Evolutionary conservation across 495 filamentous ascomycete genomes (phyloP), one percentile per base, ranked within the genome.

Genomic region (Tirmania nivea): DNA sequence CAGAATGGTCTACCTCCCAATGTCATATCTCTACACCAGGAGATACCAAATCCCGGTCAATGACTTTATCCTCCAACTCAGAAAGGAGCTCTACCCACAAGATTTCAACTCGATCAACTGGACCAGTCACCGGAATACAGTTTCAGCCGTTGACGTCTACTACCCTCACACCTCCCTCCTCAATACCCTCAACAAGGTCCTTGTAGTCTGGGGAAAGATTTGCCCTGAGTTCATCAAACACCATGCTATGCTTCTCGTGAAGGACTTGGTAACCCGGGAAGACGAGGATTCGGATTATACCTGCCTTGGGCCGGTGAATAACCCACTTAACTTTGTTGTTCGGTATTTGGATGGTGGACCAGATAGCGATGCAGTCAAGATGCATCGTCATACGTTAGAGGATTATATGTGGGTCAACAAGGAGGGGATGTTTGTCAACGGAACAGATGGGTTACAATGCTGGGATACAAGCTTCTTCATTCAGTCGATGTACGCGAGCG

Each of bases 381-480:
- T 80, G 20, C 92, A 95, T 63, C 71, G 78, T 8, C 84, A 96
- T 57, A 76, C 85, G 14, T 65, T 90, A 20, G 69, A 83, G 39
- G 92, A 97, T 58, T 90, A 82, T 56, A 70, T 96, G 56, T 97
- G 92, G 92, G 70, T 96, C 54, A 94, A 89, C 42, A 56, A 75
- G 42, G 90, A 95, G 65, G 90, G 90, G 25, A 86, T 97, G 83
- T 71, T 95, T 17, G 79, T 80, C 66, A 95, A 95, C 65, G 90
- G 90, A 35, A 97, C 90, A 35, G 95, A 97, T 61, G 90, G 90
- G 14, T 86, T 94, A 12, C 90, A 97, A 68, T 81, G 78, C 47
- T 97, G 90, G 90, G 90, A 97, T 63, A 97, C 90, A 0, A 73
- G 84, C 0, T 95, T 94, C 62, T 68, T 81, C 42, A 86, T 94